Percentiles rank a stretch among this genome's conserved stretches.
phyloP scores from a whole-genome alignment of 2,329 filamentous ascomycete species.

The Colletotrichum sp. region DNA sequence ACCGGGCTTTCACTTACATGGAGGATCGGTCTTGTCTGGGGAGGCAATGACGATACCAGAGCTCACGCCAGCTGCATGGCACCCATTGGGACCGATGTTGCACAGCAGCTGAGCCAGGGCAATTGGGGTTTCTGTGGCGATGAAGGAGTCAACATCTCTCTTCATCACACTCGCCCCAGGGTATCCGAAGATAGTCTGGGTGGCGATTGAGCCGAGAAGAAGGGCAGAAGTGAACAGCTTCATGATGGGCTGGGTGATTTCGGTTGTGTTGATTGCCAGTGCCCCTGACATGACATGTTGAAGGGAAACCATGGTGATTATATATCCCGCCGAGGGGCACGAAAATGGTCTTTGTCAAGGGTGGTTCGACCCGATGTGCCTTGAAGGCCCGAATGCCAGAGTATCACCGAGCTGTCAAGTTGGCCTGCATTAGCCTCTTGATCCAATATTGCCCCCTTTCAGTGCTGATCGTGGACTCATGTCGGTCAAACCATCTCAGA shows the following conservation, averaged over 20 bases:
- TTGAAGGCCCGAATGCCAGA: conserved; percentile 19
- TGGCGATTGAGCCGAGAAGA: conserved; percentile 55
- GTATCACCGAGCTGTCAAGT: conserved; percentile 19
- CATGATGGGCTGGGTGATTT: conserved; percentile 47
- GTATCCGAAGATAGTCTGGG: conserved; percentile 56
- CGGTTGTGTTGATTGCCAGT: conserved; percentile 16
- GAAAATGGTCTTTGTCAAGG: neutral
- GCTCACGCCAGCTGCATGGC: conserved; percentile 50
- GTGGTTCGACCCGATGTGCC: conserved; percentile 2
- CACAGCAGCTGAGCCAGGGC: conserved; percentile 58
- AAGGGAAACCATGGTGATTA: conserved; percentile 15
- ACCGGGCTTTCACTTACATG: conserved; percentile 49
- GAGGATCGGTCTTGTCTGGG: conserved; percentile 57
- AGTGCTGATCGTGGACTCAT: neutral
- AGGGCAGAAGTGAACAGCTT: conserved; percentile 54
- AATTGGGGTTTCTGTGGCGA: conserved; percentile 56
- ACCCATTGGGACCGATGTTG: conserved; percentile 64
- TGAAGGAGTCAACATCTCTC: conserved; percentile 57
- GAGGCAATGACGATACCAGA: conserved; percentile 62
- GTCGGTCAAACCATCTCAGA: neutral
- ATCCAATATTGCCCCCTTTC: neutral
- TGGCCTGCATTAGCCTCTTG: conserved; percentile 10
- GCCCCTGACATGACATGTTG: conserved; percentile 11
- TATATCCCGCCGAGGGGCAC: neutral
- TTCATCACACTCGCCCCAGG: conserved; percentile 49